Percentiles rank a stretch among this genome's conserved stretches.
Evolutionary conservation across 2,329 filamentous ascomycete species (phyloP).

Genomic region (Penicillium sp.): DNA sequence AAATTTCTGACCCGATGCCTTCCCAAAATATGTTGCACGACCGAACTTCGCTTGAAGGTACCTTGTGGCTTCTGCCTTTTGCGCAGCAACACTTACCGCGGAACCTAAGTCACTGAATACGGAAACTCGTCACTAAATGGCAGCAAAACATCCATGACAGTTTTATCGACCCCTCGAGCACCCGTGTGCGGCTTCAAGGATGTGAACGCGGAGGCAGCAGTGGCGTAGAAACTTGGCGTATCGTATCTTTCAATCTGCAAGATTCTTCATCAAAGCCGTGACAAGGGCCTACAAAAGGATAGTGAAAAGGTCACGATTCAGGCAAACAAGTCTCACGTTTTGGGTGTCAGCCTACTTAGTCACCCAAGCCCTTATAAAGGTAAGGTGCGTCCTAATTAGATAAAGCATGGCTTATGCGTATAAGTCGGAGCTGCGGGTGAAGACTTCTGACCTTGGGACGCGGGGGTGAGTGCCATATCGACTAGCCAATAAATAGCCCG

Average conservation of each 20-base stretch:
- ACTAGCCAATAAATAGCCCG: too few relatives aligned
- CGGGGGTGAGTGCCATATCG: too few relatives aligned
- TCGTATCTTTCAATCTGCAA: background rate
- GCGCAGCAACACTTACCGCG: constrained; percentile 2
- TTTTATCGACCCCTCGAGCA: constrained; percentile 3
- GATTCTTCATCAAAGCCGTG: background rate
- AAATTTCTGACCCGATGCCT: constrained; percentile 5
- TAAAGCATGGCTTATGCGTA: too few relatives aligned
- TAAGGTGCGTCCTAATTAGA: too few relatives aligned
- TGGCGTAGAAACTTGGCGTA: background rate
- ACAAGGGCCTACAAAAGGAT: background rate
- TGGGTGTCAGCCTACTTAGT: too few relatives aligned
- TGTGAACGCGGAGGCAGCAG: background rate
- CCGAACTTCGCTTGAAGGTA: constrained; percentile 10
- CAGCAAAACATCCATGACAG: constrained; percentile 13
- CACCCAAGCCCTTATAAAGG: too few relatives aligned
- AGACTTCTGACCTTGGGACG: too few relatives aligned
- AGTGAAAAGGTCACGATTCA: background rate
- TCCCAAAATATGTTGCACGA: constrained; percentile 9
- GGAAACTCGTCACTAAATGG: constrained; percentile 3
- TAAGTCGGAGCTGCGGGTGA: too few relatives aligned
- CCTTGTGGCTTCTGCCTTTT: constrained; percentile 7
- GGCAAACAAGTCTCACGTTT: too few relatives aligned
- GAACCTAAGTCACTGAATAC: background rate
- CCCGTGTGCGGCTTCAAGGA: constrained; percentile 8